Base-by-base conservation (phyloP, 768 basidiomycete genomes). In the Suillus spraguei region DNA sequence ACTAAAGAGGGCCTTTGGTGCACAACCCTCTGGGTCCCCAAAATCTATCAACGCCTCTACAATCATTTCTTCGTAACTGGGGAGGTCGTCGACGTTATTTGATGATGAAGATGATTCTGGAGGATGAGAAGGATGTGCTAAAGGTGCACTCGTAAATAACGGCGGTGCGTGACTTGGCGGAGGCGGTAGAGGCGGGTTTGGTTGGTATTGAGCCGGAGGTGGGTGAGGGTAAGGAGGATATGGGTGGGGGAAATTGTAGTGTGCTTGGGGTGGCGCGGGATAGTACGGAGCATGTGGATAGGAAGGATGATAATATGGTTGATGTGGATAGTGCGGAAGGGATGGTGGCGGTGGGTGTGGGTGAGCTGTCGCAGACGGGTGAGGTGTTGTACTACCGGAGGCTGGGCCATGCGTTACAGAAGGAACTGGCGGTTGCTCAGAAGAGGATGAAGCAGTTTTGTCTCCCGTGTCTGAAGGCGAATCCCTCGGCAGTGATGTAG, bases 31-130 rank as follows among this genome's bases (percentile, higher is more conserved):
- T 1, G 86, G 80, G 63, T 92, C 91, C 8, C 77, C 79, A 49
- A 84, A 81, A 61, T 88, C 89, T 16, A 79, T 75, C 32, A 95
- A 77, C 1, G 92, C 92, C 70, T 91, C 90, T 13, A 89, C 90
- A 20, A 95, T 91, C 94, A 95, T 95, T 65, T 95, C 93, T 70
- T 95, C 93, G 63, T 95, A 95, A 66, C 89, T 91, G 8, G 93
- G 93, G 56, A 95, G 80, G 68, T 92, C 85, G n/a, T 82, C 83
- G 0, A 73, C 60, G 33, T 61, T 67, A 41, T 58, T 70, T 22
- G 65, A 66, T 2, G 72, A 64, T 41, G 72, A 65, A 39, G 66
- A 68, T 1, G 66, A 69, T 14, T 66, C 47, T 35, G 66, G 66
- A 44, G 67, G 68, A 28, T 66, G 60, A 10, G 63, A 35, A 33